Evolutionary conservation across 2,329 filamentous ascomycete species (phyloP).

Genomic region (Epichloe sylvatica): DNA sequence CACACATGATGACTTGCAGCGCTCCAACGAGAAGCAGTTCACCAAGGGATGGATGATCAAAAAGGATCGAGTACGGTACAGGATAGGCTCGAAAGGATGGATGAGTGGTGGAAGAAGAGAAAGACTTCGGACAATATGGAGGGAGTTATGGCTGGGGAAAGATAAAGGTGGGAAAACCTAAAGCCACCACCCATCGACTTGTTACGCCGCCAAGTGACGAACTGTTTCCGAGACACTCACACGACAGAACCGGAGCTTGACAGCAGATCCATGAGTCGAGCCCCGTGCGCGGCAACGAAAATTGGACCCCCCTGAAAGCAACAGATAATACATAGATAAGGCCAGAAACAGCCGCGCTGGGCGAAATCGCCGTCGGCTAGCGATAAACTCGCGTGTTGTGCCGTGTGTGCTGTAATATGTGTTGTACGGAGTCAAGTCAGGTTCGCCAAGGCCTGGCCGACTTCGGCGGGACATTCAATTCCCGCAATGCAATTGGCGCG

Average conservation of each 20-base stretch:
- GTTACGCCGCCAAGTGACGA: not conserved
- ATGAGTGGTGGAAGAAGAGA: not conserved
- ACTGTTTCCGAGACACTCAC: not conserved
- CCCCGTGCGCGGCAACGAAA: constrained; percentile 1
- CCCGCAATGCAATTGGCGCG: constrained; percentile 6
- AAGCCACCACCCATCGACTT: not conserved
- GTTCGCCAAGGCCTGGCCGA: constrained; percentile 6
- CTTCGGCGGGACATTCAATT: constrained; percentile 8
- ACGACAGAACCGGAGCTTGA: not conserved
- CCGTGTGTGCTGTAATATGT: not conserved
- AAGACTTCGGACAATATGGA: too few relatives aligned
- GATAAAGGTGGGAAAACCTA: not conserved
- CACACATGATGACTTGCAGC: constrained; percentile 60
- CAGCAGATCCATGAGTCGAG: constrained; percentile 8
- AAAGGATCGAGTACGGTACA: not conserved
- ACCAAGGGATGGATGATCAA: not conserved
- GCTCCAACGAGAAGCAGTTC: constrained; percentile 1
- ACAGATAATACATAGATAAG: not conserved
- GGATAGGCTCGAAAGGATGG: not conserved
- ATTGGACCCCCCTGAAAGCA: not conserved
- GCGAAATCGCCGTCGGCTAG: too few relatives aligned
- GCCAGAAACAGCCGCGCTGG: not conserved
- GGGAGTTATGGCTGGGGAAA: not conserved
- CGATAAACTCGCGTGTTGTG: not conserved
- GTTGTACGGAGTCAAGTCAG: not conserved